phyloP scores from a whole-genome alignment of 306 rosid species.

The Prunus salicina region DNA sequence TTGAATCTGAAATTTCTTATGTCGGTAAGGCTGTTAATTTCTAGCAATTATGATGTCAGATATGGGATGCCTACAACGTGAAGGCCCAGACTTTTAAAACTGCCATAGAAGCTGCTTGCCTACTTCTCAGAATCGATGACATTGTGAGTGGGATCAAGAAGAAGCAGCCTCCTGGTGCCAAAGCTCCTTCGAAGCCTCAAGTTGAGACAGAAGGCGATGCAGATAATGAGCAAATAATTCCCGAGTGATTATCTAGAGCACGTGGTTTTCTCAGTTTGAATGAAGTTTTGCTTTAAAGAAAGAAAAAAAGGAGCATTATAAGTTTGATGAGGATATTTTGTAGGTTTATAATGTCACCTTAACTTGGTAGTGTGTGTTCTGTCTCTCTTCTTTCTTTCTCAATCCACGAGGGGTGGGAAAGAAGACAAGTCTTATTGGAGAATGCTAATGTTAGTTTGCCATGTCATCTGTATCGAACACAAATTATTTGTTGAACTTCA shows the following conservation, averaged over 20 bases:
- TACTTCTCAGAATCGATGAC: constrained; percentile 96
- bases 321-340: neutral
- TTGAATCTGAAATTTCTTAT: neutral
- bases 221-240: constrained; percentile 78
- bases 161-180: constrained; percentile 77
- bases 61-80: constrained; percentile 96
- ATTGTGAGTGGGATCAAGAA: constrained; percentile 96
- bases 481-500: neutral
- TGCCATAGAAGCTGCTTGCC: constrained; percentile 97
- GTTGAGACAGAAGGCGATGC: constrained; percentile 82
- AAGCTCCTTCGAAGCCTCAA: constrained; percentile 66
- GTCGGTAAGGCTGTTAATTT: neutral
- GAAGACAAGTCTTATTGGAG: neutral
- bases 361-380: neutral
- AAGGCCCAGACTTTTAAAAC: constrained; percentile 97
- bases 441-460: neutral
- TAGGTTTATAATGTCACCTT: constrained; percentile 1
- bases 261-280: neutral
- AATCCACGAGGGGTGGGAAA: too few relatives aligned
- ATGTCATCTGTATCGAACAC: neutral
- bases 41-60: constrained; percentile 37
- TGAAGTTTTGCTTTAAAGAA: neutral
- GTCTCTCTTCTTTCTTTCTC: neutral
- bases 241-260: constrained; percentile 42
- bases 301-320: neutral